A percentile compares a stretch with the other conserved stretches of the same genome.
These are phyloP conservation scores for Russula emetica DNA, from an alignment of 768 basidiomycete genomes.

Conservation along the genomic window DNA sequence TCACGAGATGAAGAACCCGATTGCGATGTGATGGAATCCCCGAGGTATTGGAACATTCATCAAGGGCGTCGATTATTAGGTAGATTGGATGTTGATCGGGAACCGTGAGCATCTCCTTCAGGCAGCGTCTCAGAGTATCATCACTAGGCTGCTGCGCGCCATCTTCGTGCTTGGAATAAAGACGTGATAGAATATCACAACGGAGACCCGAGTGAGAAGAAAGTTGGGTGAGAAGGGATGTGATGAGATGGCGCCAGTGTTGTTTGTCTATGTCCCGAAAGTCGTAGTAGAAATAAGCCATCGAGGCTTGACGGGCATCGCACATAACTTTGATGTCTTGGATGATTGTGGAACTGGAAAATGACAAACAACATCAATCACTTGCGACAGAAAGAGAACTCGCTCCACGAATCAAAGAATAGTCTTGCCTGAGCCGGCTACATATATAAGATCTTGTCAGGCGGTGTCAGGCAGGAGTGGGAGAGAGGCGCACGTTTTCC, in stretches of 20 bases:
- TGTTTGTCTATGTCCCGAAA: neutral
- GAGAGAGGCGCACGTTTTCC: slow-evolving; percentile 7
- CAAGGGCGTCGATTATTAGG: neutral
- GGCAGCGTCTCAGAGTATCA: neutral
- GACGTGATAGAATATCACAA: neutral
- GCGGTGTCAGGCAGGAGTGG: too few species aligned
- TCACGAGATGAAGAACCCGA: neutral
- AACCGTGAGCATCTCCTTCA: neutral
- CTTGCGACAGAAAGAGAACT: too few species aligned
- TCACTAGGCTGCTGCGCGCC: neutral
- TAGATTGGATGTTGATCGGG: neutral
- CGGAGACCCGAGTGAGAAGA: neutral
- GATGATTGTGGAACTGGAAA: slow-evolving; percentile 13
- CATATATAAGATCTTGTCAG: neutral
- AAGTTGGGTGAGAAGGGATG: slow-evolving; percentile 11
- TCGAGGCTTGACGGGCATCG: neutral
- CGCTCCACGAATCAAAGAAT: neutral
- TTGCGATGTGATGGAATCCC: neutral
- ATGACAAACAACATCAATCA: neutral
- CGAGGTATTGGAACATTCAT: neutral
- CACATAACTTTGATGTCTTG: neutral
- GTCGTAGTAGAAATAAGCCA: slow-evolving; percentile 10
- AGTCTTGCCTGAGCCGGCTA: slow-evolving; percentile 16
- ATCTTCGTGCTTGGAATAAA: neutral
- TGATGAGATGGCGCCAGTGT: neutral